Base-by-base conservation (phyloP, 192 early-diverging fungal species). In the Tieghemiomyces parasiticus region DNA sequence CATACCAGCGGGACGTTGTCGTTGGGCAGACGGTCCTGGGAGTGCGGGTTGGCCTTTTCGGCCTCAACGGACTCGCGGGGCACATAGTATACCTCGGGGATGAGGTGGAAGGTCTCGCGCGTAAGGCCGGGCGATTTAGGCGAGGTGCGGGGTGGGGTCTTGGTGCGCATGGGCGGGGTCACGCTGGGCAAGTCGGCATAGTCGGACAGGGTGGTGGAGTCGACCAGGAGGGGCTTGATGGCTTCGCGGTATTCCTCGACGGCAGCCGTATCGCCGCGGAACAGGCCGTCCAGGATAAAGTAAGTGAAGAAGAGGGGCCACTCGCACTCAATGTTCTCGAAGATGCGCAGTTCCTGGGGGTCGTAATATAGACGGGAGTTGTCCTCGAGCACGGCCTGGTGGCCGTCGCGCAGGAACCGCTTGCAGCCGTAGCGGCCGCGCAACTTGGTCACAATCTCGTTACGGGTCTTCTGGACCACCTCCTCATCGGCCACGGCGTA, bases 271-370 rank as follows among this genome's bases (percentile, higher is more conserved):
- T 92, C 80, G 0, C 74, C 83, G 19, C 69, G 78, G 63, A 90
- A 92, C 0, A 86, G 65, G 32, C 85, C 90, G 49, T 90, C 88
- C 54, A 92, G 66, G 54, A 92, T 80, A 67, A 90, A 71, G 65
- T 92, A 92, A 10, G 90, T 90, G 59, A 86, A 92, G 63, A 92
- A 92, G 13, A 92, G 64, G 10, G 90, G 90, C 90, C 90, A 92
- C 65, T 92, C 90, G 45, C 81, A 88, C 66, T 92, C 90, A 35
- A 92, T 80, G 53, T 82, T 68, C 61, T 90, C 87, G 71, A 92
- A 92, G 16, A 85, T 75, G 61, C 81, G 79, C 59, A 92, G 76
- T 65, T 92, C 90, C 34, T 81, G 79, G 1, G 86, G 74, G 29
- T 89, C 81, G 65, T 92, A 92, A 61, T 90, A 80, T 28, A 92